Base-by-base conservation (phyloP, 2,329 filamentous ascomycete genomes). In the Graphilbum ipis-grandicollis region DNA sequence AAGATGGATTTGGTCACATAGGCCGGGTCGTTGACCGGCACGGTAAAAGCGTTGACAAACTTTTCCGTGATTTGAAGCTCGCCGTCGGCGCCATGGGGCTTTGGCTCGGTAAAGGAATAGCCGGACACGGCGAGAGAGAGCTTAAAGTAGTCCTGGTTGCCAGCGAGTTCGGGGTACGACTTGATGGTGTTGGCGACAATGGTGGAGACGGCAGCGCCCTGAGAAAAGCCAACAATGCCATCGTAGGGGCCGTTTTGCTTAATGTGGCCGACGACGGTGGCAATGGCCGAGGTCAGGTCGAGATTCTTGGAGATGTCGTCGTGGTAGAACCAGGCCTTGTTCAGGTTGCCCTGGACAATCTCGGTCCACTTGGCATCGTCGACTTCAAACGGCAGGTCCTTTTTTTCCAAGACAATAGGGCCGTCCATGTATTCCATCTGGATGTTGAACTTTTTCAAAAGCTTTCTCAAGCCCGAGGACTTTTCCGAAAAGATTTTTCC, bases 51-150 rank as follows among this genome's bases (percentile, higher is more conserved):
- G 4, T 29, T 9, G 22, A 15, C 9, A 13, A 36, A 39, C n/a
- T 39, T 39, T 10, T 35, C 29, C 12, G 37, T 39, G 34, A 39
- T 39, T 30, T 39, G 37, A 13, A 39, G 33, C n/a, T 39, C 18
- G 21, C 34, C 33, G 18, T 35, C 34, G 33, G 30, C 23, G 8
- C n/a, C 37, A 18, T 23, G 12, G 21, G 33, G 37, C 22, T 39
- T 39, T 12, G 37, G 37, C 9, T 39, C 37, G n/a, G 37, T 39
- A 34, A 39, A 39, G 13, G 37, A 39, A 21, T 39, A 39, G n/a
- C 37, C 37, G 5, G 37, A 39, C 7, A 39, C 34, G 29, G 22
- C 37, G n/a, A 39, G 33, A 23, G 37, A 35, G 22, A 39, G 33
- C 33, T 36, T 39, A 18, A 39, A 39, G 37, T 36, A 39, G 34